A percentile compares a stretch with the other conserved stretches of the same genome.
phyloP scores from a whole-genome alignment of 192 early-diverging fungal species.

The Phlyctochytrium planicorne region DNA sequence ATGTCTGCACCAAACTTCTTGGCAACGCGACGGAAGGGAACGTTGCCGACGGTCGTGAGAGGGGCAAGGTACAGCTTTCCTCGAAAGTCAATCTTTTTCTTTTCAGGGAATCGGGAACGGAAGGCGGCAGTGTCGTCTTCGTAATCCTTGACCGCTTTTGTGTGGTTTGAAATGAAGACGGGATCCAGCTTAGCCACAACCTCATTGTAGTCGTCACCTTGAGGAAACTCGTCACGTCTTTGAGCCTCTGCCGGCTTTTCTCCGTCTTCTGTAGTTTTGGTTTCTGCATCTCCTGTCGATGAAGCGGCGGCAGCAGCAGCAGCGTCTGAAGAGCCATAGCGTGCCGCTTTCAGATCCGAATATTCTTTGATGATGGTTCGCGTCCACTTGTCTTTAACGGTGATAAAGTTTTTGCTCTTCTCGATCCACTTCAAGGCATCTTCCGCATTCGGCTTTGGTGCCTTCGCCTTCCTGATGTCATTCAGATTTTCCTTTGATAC shows the following conservation, averaged over 20 bases:
- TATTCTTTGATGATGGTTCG: neutral
- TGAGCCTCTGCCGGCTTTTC: too few relatives aligned
- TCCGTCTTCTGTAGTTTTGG: too few relatives aligned
- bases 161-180: too few relatives aligned
- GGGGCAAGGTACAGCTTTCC: conserved; percentile 90
- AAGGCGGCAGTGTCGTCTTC: conserved; percentile 43
- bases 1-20: conserved; percentile 93
- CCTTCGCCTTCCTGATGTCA: conserved; percentile 6
- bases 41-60: conserved; percentile 94
- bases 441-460: neutral
- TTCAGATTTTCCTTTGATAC: conserved; percentile 24
- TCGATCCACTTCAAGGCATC: conserved; percentile 23
- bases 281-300: too few relatives aligned
- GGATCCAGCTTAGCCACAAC: conserved; percentile 19
- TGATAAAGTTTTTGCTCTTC: conserved; percentile 7
- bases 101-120: conserved; percentile 50
- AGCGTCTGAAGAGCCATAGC: neutral
- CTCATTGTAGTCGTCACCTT: conserved; percentile 13
- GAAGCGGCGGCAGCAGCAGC: neutral
- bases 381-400: conserved; percentile 2
- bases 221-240: too few relatives aligned
- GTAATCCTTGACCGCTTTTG: too few relatives aligned
- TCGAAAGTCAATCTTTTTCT: conserved; percentile 72
- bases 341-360: conserved; percentile 18
- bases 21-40: conserved; percentile 94